Evolutionary conservation across 1,284 basidiomycete genomes (phyloP), one percentile per base, ranked within the genome.

Genomic region (Lignosus rhinocerotis): DNA sequence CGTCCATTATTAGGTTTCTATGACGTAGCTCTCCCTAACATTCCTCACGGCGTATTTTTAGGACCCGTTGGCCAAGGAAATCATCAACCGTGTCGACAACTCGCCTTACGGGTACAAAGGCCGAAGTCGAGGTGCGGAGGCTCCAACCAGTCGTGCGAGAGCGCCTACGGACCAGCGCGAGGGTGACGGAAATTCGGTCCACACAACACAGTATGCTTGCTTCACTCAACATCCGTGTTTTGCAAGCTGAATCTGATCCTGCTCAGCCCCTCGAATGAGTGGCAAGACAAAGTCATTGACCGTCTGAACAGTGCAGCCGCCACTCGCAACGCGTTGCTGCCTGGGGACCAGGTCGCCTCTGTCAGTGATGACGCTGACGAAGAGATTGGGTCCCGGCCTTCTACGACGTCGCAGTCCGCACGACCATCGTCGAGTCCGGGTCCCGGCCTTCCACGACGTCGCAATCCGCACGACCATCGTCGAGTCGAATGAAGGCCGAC

Each of bases 41-140:
- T 19, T 62, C 51, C 41, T 58, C 47, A 39, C 51, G 14, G 17
- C 10, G 33, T 47, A 5, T 31, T 59, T 69, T 33, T 66, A 88
- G 83, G 90, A 92, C 67, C 74, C 84, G 0, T 77, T 92, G 1
- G 90, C 90, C 7, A 80, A 80, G 58, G 88, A 90, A 64, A 92
- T 92, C 62, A 82, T 92, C 61, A 79, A 79, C 51, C 85, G 90
- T 30, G 89, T 93, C 19, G 87, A 92, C 70, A 80, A 83, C 64
- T 88, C 88, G 12, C 80, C 87, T 0, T 92, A 92, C 69, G 90
- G 90, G 43, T 81, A 83, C 67, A 85, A 84, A 69, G 87, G 87
- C 34, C 81, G 86, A 36, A 78, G 79, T 66, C 73, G 75, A 31
- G 71, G 70, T 25, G 64, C 63, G 1, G 69, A 71, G 19, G 63